Conservation (phyloP, 257 asterid genomes). For the Handroanthus guayacan region DNA sequence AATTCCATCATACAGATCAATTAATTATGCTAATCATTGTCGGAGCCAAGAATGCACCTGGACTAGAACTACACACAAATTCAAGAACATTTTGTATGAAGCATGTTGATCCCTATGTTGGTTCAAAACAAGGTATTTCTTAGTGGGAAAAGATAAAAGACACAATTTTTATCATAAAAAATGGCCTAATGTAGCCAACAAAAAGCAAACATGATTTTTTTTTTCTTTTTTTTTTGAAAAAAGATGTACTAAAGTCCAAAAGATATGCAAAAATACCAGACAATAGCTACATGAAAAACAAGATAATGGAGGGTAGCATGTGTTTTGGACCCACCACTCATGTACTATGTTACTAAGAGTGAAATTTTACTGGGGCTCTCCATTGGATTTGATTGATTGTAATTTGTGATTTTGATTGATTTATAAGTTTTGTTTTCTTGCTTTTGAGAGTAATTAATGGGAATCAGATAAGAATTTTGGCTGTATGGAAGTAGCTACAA, state of each 20-base stretch:
- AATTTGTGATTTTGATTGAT: neutral
- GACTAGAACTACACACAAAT: slow-evolving; percentile 40
- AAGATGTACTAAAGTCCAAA: slow-evolving; percentile 12
- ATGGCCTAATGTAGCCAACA: neutral
- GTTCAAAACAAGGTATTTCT: neutral
- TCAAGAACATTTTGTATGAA: slow-evolving; percentile 32
- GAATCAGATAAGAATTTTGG: neutral
- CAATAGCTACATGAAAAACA: neutral
- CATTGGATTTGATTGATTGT: slow-evolving; percentile 1
- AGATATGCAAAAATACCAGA: neutral
- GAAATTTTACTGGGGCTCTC: neutral
- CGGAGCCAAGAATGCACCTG: slow-evolving; percentile 42
- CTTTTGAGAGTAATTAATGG: neutral
- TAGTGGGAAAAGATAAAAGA: slow-evolving; percentile 18
- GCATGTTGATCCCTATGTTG: neutral
- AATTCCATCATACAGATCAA: slow-evolving; percentile 6
- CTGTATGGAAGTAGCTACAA: neutral
- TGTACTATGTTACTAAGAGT: neutral
- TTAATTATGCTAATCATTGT: slow-evolving; percentile 26
- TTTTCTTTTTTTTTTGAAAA: no score
- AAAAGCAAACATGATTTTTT: slow-evolving; percentile 28
- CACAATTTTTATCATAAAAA: slow-evolving; percentile 2
- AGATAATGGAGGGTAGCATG: slow-evolving; percentile 24
- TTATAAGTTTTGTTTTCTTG: neutral
- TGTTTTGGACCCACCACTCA: slow-evolving; percentile 37